Percentiles rank a stretch among this genome's conserved stretches.
These are phyloP conservation scores for Henningerozyma blattae DNA, from an alignment of 805 yeast species.

Conservation along the genomic window DNA sequence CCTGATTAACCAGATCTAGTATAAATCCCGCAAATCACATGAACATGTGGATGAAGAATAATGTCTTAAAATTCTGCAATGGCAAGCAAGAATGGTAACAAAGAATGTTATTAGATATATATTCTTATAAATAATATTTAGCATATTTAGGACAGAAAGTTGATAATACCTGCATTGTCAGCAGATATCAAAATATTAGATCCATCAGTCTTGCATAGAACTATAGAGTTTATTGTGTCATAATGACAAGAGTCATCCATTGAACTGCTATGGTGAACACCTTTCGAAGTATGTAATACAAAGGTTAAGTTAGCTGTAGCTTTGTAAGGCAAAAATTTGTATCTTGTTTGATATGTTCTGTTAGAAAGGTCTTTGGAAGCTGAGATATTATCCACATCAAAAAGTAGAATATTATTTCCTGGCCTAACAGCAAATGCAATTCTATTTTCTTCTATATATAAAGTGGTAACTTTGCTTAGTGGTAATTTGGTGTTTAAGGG, in stretches of 20 bases:
- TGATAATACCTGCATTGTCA: constrained; percentile 2
- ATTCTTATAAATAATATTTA: no score
- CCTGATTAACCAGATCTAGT: no score
- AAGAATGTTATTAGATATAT: no score
- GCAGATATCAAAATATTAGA: constrained; percentile 1
- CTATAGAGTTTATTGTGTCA: background rate
- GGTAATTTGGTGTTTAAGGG: background rate
- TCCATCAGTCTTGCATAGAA: background rate
- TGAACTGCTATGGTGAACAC: background rate
- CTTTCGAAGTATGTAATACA: constrained; percentile 4
- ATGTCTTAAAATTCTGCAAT: no score
- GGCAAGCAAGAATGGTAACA: no score
- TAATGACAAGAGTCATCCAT: background rate
- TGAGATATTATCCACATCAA: constrained; percentile 8
- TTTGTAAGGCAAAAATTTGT: constrained; percentile 6
- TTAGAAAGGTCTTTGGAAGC: constrained; percentile 4
- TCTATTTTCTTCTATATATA: constrained; percentile 3
- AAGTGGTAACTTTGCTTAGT: constrained; percentile 1
- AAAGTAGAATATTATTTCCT: constrained; percentile 9
- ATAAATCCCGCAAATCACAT: no score
- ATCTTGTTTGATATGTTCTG: no score
- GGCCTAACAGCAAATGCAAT: constrained; percentile 10
- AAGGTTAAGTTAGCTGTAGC: constrained; percentile 14
- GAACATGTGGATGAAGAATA: no score
- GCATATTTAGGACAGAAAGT: constrained; percentile 1